Evolutionary conservation across 192 early-diverging fungal species (phyloP).

Genomic region (Linnemannia elongata): DNA sequence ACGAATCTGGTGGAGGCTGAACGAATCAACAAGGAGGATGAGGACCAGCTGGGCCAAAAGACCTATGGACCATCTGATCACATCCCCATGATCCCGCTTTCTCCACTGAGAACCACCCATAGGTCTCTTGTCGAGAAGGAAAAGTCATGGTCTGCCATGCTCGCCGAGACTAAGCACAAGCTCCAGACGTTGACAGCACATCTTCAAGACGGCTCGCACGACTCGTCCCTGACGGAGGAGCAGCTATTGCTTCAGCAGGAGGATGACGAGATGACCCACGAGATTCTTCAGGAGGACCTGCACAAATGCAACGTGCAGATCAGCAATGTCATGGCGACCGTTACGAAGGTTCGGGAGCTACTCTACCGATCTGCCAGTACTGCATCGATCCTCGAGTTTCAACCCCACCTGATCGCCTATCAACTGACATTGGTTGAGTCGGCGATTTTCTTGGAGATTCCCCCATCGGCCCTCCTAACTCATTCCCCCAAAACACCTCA

Average conservation of each 20-base stretch:
- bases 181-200: constrained; percentile 31
- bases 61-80: constrained; percentile 54
- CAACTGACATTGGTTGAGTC: constrained; percentile 80
- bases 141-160: constrained; percentile 43
- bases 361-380: constrained; percentile 64
- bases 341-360: constrained; percentile 63
- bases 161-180: constrained; percentile 26
- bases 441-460: constrained; percentile 74
- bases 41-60: constrained; percentile 36
- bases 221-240: constrained; percentile 6
- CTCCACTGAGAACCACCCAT: constrained; percentile 62
- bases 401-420: constrained; percentile 72
- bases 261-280: constrained; percentile 5
- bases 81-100: constrained; percentile 66
- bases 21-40: constrained; percentile 58
- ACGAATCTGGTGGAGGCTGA: constrained; percentile 64
- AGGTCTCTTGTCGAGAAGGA: constrained; percentile 63
- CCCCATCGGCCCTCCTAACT: constrained; percentile 62
- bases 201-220: neutral
- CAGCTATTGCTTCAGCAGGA: neutral
- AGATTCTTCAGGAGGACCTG: constrained; percentile 54
- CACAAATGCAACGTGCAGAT: constrained; percentile 53
- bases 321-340: constrained; percentile 57
- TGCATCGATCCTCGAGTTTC: constrained; percentile 66
- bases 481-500: constrained; percentile 73